Base-by-base conservation (phyloP, 768 basidiomycete genomes). In the Boletus barrowsii region DNA sequence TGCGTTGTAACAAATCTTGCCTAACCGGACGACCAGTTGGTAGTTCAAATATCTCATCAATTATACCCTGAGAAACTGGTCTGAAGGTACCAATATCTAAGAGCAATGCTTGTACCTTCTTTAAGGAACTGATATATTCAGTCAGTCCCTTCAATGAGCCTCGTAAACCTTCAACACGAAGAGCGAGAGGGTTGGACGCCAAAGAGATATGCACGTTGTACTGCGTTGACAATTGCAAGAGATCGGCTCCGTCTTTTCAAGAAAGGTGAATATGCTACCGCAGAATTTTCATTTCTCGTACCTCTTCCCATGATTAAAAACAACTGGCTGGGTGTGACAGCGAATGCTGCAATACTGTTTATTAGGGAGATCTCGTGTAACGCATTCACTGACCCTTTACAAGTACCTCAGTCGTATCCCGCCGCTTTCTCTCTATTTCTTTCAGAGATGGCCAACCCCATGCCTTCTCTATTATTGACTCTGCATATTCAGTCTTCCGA, bases 281-380 rank as follows among this genome's bases (percentile, higher is more conserved):
- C n/a, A 15, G 7, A 30, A 45, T 54, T 40, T 10, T 18, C 9
- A 5, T 42, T 36, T 36, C 42, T 47, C 57, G 47, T 30, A 87
- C 89, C 85, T 79, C 79, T 84, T 39, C 88, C 88, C 56, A 92
- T 76, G 30, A 90, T 75, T 30, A 90, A 64, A 64, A 90, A 88
- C 7, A 88, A 75, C 59, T 87, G 77, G 47, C 76, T 78, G 4
- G 82, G 77, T 17, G 75, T 77, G 53, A 91, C 69, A 32, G 77
- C 68, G 61, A 86, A 80, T 3, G 68, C 89, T 90, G 59, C 10
- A 32, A 48, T 30, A 48, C 46, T 53, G 20, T 43, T 51, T 20
- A n/a, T 33, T 30, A 52, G 47, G 18, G 54, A 33, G 33, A 48
- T 35, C 51, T 6, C 22, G 32, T 29, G 48, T 29, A 44, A 47